These are phyloP conservation scores for Arthrinium puccinioides DNA, from an alignment of 2,329 filamentous ascomycete species.

Conservation along the genomic window DNA sequence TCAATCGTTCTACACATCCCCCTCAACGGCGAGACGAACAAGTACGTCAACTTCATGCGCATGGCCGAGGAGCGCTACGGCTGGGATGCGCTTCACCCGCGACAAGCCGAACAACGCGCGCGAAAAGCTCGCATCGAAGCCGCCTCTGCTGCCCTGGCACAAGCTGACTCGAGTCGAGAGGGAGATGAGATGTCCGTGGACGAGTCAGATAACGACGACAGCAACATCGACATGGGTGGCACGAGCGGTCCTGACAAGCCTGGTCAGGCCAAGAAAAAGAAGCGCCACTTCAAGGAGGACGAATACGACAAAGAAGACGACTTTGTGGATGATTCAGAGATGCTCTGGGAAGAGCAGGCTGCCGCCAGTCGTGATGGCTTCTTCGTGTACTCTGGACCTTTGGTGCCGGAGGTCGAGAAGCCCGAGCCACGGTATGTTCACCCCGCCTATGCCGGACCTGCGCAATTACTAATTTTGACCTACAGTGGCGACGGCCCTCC, in stretches of 20 bases:
- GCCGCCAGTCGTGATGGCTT: constrained; percentile 93
- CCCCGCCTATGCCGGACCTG: neutral
- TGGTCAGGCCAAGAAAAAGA: constrained; percentile 61
- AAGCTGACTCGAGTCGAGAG: constrained; percentile 60
- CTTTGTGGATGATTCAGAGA: constrained; percentile 87
- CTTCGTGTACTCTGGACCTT: constrained; percentile 92
- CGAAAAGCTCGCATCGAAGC: constrained; percentile 83
- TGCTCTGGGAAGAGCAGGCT: constrained; percentile 92
- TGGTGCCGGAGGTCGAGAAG: constrained; percentile 83
- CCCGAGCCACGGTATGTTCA: constrained; percentile 42
- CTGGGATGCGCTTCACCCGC: constrained; percentile 87
- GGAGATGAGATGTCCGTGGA: constrained; percentile 82
- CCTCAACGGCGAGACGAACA: constrained; percentile 74
- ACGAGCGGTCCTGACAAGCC: constrained; percentile 54
- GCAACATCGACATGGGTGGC: constrained; percentile 82
- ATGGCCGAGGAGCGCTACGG: constrained; percentile 91
- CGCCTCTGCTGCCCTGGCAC: constrained; percentile 78
- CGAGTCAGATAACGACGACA: constrained; percentile 65
- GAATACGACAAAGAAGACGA: constrained; percentile 79
- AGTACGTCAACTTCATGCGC: constrained; percentile 91
- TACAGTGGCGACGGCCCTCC: constrained; percentile 64
- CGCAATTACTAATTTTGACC: constrained; percentile 24
- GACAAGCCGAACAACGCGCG: constrained; percentile 80
- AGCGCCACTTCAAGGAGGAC: constrained; percentile 73
- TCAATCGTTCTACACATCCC: constrained; percentile 82